Conservation (phyloP, 2,329 filamentous ascomycete species). For the Zasmidium citrigriseum region DNA sequence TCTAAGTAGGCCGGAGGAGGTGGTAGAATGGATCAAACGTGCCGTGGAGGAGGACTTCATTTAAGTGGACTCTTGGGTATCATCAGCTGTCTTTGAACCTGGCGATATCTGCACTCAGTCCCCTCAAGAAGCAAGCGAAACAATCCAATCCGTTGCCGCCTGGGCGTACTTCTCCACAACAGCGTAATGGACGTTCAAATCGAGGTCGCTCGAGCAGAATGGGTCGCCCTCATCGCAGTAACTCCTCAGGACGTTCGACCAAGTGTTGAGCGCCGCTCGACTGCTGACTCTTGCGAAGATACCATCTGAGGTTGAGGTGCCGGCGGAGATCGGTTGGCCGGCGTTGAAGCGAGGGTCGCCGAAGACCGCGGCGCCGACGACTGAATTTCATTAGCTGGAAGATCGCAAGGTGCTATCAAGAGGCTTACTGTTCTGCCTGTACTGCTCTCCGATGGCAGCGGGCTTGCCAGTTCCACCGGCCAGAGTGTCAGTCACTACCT, state of each 20-base stretch:
- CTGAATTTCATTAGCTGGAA: conserved; percentile 17
- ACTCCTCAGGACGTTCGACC: conserved; percentile 20
- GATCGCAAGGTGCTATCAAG: not conserved
- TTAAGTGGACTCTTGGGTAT: too few relatives aligned
- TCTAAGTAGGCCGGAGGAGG: not conserved
- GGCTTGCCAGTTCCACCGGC: conserved; percentile 26
- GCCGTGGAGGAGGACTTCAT: not conserved
- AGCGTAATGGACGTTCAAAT: conserved; percentile 22
- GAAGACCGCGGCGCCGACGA: conserved; percentile 39
- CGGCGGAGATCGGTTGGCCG: conserved; percentile 32
- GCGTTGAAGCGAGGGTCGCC: conserved; percentile 39
- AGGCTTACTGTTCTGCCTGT: conserved; percentile 31
- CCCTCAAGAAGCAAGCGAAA: conserved; percentile 12
- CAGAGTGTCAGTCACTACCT: conserved; percentile 21
- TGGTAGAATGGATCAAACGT: not conserved
- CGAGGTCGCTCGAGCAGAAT: conserved; percentile 23
- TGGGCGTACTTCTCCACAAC: conserved; percentile 19
- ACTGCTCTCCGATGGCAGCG: conserved; percentile 25
- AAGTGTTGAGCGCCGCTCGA: conserved; percentile 19
- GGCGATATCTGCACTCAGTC: not conserved
- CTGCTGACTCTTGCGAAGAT: conserved; percentile 23
- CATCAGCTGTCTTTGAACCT: too few relatives aligned
- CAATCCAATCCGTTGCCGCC: conserved; percentile 23
- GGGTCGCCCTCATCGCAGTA: conserved; percentile 28
- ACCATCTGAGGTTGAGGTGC: conserved; percentile 34